Conservation (phyloP, 1,139 yeast species). For the Geotrichum europaeum region DNA sequence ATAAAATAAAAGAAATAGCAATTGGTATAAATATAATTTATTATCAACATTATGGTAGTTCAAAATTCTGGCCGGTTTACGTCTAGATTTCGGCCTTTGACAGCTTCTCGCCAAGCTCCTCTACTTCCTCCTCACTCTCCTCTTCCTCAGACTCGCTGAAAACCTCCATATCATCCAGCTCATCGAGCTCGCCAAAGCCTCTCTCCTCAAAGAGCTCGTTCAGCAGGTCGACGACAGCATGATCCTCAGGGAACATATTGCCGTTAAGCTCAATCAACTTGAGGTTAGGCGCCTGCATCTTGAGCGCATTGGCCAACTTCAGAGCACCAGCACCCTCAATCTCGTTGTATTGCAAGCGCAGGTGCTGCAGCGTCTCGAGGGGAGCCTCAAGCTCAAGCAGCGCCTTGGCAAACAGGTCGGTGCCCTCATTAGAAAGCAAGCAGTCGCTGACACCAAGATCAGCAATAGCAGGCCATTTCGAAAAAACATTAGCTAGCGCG, state of each 20-base stretch:
- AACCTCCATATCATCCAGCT: slow-evolving; percentile 90
- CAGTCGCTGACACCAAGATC: slow-evolving; percentile 90
- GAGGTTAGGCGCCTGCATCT: slow-evolving; percentile 54
- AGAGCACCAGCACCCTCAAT: slow-evolving; percentile 61
- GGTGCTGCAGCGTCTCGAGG: slow-evolving; percentile 41
- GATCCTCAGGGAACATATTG: slow-evolving; percentile 80
- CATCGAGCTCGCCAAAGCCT: slow-evolving; percentile 80
- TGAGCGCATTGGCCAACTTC: slow-evolving; percentile 48
- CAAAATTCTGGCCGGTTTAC: slow-evolving; percentile 24
- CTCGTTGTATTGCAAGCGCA: slow-evolving; percentile 87
- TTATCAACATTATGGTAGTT: slow-evolving; percentile 37
- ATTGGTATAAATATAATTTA: slow-evolving; percentile 29
- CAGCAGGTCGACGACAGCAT: slow-evolving; percentile 50
- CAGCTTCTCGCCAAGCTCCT: slow-evolving; percentile 44
- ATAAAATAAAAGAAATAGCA: neutral
- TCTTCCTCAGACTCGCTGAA: slow-evolving; percentile 81
- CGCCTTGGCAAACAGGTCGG: slow-evolving; percentile 42
- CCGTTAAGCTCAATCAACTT: slow-evolving; percentile 82
- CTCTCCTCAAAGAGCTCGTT: slow-evolving; percentile 60
- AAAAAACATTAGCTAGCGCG: slow-evolving; percentile 58
- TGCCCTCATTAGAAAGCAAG: slow-evolving; percentile 72
- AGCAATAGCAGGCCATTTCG: slow-evolving; percentile 50
- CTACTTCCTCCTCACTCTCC: slow-evolving; percentile 63
- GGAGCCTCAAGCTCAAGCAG: slow-evolving; percentile 29
- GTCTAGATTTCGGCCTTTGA: slow-evolving; percentile 30